These are phyloP conservation scores for Parietaria judaica DNA, from an alignment of 306 rosid species.

Conservation along the genomic window DNA sequence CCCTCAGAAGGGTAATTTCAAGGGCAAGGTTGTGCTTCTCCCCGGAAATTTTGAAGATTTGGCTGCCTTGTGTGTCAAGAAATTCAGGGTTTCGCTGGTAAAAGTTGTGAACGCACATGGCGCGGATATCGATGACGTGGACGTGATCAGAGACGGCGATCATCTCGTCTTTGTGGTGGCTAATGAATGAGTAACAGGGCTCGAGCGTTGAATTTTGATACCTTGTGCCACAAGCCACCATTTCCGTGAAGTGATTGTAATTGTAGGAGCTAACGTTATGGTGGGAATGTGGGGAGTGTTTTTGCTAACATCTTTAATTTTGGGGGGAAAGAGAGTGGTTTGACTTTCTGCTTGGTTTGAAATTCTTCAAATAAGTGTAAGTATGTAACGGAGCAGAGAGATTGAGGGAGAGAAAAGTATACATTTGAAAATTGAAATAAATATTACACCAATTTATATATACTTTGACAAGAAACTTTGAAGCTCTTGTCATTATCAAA, in stretches of 20 bases:
- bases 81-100: slow-evolving; percentile 32
- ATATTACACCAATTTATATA: neutral
- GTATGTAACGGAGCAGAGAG: neutral
- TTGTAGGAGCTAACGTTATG: neutral
- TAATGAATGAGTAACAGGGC: slow-evolving; percentile 9
- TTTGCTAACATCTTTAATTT: neutral
- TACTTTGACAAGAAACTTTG: too few species aligned
- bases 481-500: too few species aligned
- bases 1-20: slow-evolving; percentile 49
- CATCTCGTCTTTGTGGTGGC: slow-evolving; percentile 47
- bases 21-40: slow-evolving; percentile 62
- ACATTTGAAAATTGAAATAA: neutral
- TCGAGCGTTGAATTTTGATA: neutral
- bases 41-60: slow-evolving; percentile 60
- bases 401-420: neutral
- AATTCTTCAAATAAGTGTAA: slow-evolving; percentile 4
- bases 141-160: slow-evolving; percentile 87
- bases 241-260: neutral
- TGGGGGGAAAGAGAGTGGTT: neutral
- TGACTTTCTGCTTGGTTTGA: neutral
- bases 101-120: slow-evolving; percentile 57
- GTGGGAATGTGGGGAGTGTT: neutral
- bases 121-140: slow-evolving; percentile 61
- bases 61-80: slow-evolving; percentile 60
- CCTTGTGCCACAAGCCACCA: slow-evolving; percentile 2